A percentile compares a stretch with the other conserved stretches of the same genome.
Conservation (phyloP, 2,329 filamentous ascomycete genomes). For the Fusarium foetens region DNA sequence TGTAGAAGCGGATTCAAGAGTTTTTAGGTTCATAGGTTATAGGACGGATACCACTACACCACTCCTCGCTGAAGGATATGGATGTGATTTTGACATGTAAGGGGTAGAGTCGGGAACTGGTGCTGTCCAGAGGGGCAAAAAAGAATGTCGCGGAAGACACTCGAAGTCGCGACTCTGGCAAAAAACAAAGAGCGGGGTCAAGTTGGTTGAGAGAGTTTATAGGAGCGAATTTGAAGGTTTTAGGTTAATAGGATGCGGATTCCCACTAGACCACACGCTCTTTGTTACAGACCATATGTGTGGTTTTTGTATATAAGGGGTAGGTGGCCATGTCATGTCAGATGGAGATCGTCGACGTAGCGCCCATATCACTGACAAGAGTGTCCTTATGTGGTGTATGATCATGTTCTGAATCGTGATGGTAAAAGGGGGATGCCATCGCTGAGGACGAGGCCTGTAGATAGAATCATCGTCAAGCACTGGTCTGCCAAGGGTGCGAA, state of each 20-base stretch:
- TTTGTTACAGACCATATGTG: background rate
- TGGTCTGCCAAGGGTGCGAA: background rate
- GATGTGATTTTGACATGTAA: background rate
- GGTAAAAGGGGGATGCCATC: too few species aligned
- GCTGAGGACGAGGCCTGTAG: background rate
- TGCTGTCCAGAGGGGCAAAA: background rate
- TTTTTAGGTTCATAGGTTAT: background rate
- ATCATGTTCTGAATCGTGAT: too few species aligned
- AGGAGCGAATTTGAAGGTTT: background rate
- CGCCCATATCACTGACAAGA: too few species aligned
- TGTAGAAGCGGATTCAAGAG: background rate
- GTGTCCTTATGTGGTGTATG: too few species aligned
- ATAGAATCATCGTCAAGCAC: background rate
- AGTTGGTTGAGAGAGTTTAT: background rate
- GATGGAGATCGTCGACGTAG: too few species aligned
- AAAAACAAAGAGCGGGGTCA: background rate
- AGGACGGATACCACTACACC: constrained; percentile 2
- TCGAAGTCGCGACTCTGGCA: background rate
- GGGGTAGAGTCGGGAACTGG: background rate
- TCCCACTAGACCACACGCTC: constrained; percentile 9
- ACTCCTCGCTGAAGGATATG: background rate
- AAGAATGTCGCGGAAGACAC: background rate
- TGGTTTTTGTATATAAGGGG: background rate
- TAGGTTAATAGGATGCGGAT: constrained; percentile 1
- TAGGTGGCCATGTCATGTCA: background rate